Percentiles rank a stretch among this genome's conserved stretches.
Conservation (phyloP, 2,329 filamentous ascomycete species). For the Aspergillus neotritici region DNA sequence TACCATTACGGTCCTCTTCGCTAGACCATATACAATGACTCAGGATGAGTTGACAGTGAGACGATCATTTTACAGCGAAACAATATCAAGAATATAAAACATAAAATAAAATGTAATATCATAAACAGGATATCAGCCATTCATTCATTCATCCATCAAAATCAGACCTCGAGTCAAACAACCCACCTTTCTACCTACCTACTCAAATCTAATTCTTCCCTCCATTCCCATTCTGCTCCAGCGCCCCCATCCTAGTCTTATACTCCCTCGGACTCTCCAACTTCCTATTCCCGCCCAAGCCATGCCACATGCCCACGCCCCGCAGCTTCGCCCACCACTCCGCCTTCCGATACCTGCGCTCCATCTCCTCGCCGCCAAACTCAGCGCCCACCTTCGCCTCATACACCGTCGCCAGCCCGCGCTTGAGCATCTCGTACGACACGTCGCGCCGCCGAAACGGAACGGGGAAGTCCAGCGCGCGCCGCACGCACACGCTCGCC, state of each 20-base stretch:
- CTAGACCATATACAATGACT: no score
- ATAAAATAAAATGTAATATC: background rate
- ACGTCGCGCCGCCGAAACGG: constrained; percentile 65
- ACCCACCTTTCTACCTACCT: no score
- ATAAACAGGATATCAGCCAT: constrained; percentile 5
- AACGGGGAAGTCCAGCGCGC: constrained; percentile 35
- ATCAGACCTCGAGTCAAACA: background rate
- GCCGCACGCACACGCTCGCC: constrained; percentile 72
- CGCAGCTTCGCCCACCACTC: constrained; percentile 56
- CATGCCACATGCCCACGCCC: constrained; percentile 69
- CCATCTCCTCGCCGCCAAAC: constrained; percentile 65
- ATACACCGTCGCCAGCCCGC: constrained; percentile 82
- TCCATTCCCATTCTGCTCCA: constrained; percentile 27
- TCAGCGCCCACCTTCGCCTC: constrained; percentile 87
- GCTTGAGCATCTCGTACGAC: constrained; percentile 80
- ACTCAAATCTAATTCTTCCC: constrained; percentile 11
- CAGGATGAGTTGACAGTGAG: no score
- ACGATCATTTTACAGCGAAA: no score
- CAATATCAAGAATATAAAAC: no score
- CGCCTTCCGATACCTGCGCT: constrained; percentile 42
- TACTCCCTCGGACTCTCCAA: constrained; percentile 85
- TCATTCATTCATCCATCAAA: background rate
- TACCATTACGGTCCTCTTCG: no score
- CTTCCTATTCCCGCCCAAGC: constrained; percentile 44
- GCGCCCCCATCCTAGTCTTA: constrained; percentile 57